Conservation (phyloP, 192 early-diverging fungal genomes). For the Glomus cerebriforme region DNA sequence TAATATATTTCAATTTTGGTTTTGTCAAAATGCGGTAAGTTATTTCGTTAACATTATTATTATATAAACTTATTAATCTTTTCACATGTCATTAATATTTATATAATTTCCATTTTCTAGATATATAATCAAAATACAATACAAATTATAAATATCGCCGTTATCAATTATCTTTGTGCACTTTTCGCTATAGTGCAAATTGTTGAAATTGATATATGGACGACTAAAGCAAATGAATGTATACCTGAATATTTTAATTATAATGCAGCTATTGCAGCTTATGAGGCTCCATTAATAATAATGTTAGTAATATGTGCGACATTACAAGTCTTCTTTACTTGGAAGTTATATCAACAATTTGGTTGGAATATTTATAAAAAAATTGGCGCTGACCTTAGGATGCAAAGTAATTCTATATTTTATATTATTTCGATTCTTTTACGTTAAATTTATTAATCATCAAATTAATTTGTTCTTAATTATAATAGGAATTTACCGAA, state of each 20-base stretch:
- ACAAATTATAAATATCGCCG: constrained; percentile 25
- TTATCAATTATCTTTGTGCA: constrained; percentile 17
- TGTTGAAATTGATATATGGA: constrained; percentile 27
- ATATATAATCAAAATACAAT: constrained; percentile 17
- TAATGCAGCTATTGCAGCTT: neutral
- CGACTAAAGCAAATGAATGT: neutral
- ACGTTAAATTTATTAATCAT: neutral
- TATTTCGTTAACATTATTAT: neutral
- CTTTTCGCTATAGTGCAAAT: constrained; percentile 27
- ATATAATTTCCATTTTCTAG: neutral
- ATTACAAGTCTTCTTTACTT: constrained; percentile 1
- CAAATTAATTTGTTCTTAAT: constrained; percentile 2
- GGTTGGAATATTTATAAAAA: too few species aligned
- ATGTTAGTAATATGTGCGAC: constrained; percentile 20
- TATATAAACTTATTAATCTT: neutral
- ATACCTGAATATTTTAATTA: neutral
- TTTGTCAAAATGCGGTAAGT: constrained; percentile 15
- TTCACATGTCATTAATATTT: neutral
- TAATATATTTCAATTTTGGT: constrained; percentile 14
- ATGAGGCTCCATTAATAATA: constrained; percentile 5
- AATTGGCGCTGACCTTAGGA: constrained; percentile 65
- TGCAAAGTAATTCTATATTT: constrained; percentile 47
- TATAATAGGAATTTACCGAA: constrained; percentile 54
- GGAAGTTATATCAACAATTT: constrained; percentile 19
- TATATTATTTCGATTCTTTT: neutral